Conservation (phyloP, 192 early-diverging fungal genomes). For the Coemansia sp. region DNA sequence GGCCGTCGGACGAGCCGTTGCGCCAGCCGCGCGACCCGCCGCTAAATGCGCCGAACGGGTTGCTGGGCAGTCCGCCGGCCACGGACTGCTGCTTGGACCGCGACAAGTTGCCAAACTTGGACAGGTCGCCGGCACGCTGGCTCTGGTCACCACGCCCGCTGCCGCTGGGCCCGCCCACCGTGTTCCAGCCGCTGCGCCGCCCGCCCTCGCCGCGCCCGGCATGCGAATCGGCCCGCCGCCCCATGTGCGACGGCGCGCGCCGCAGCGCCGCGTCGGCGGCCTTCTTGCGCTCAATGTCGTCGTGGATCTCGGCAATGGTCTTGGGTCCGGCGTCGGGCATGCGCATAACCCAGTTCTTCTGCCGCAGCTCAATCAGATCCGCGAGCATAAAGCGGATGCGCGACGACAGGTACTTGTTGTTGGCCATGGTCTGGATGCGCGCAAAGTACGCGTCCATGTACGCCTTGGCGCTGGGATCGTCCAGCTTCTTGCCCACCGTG, state of each 20-base stretch:
- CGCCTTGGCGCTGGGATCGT: slow-evolving; percentile 51
- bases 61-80: slow-evolving; percentile 7
- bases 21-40: slow-evolving; percentile 54
- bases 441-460: slow-evolving; percentile 84
- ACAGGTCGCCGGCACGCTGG: slow-evolving; percentile 66
- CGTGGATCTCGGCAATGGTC: slow-evolving; percentile 90
- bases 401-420: slow-evolving; percentile 63
- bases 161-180: slow-evolving; percentile 69
- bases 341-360: slow-evolving; percentile 69
- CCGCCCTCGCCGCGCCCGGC: slow-evolving; percentile 61
- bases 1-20: slow-evolving; percentile 40
- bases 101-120: slow-evolving; percentile 69
- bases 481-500: slow-evolving; percentile 81
- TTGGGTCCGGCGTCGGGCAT: slow-evolving; percentile 67
- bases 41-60: slow-evolving; percentile 27
- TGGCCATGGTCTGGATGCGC: slow-evolving; percentile 74
- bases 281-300: slow-evolving; percentile 64
- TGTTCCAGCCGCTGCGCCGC: slow-evolving; percentile 52
- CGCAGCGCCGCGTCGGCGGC: slow-evolving; percentile 70
- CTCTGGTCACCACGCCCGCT: slow-evolving; percentile 53
- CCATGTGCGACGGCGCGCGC: slow-evolving; percentile 58
- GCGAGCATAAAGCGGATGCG: slow-evolving; percentile 92
- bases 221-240: slow-evolving; percentile 54
- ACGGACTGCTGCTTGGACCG: slow-evolving; percentile 47
- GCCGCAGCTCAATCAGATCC: slow-evolving; percentile 83